A percentile compares a stretch with the other conserved stretches of the same genome.
These are phyloP conservation scores for Sophora flavescens DNA, from an alignment of 306 rosid genomes.

Conservation along the genomic window DNA sequence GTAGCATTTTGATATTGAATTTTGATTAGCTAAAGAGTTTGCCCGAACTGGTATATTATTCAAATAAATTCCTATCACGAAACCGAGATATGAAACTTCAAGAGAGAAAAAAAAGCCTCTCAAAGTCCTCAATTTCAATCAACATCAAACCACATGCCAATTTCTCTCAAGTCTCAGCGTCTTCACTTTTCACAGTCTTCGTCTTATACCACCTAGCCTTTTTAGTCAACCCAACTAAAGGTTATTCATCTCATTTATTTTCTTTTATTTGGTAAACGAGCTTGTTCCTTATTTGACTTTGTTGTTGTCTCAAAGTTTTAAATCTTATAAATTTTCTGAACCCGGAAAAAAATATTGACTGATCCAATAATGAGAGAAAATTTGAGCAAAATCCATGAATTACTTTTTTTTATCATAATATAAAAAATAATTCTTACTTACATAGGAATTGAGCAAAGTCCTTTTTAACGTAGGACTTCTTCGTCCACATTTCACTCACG, in stretches of 20 bases:
- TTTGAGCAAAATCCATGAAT: too few species aligned
- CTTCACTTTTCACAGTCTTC: neutral
- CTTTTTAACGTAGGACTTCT: too few species aligned
- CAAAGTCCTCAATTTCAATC: conserved; percentile 1
- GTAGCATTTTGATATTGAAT: conserved; percentile 4
- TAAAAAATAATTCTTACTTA: too few species aligned
- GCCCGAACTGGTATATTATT: conserved; percentile 20
- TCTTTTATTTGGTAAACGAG: neutral
- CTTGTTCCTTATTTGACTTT: too few species aligned
- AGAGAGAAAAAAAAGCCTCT: neutral
- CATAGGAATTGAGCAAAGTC: too few species aligned
- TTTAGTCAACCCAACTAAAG: neutral
- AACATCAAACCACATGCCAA: neutral
- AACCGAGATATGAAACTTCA: neutral
- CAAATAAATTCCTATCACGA: conserved; percentile 24
- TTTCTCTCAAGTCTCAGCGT: neutral
- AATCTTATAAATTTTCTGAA: too few species aligned
- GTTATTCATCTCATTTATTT: neutral
- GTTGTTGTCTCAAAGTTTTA: too few species aligned
- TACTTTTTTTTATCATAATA: too few species aligned
- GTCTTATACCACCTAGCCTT: neutral
- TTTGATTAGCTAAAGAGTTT: conserved; percentile 35
- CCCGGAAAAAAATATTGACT: too few species aligned
- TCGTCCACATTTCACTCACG: too few species aligned
- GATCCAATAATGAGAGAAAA: too few species aligned